Base-by-base conservation (phyloP, 441 rosid genomes). In the Macaranga tanarius region DNA sequence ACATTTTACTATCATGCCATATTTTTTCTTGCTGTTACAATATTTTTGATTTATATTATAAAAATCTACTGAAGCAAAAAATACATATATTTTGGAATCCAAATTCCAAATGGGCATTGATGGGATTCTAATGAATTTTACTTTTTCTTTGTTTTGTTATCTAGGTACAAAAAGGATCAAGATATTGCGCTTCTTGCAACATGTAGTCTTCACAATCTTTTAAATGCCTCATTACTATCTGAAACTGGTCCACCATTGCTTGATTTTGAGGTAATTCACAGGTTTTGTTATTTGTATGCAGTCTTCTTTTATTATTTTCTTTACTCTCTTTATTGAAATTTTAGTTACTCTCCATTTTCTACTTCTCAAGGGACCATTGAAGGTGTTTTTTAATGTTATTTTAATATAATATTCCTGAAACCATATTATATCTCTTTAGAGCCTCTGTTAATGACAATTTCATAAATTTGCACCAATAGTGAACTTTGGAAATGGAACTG, bases 161-260 rank as follows among this genome's bases (percentile, higher is more conserved):
- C 67, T 75, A 95, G 98, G 89, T 92, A 87, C 76, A 92, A 87
- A 83, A 92, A 84, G 82, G 99, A 91, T 79, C 92, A 86, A 72
- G 93, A 90, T 31, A 85, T 82, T 84, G 81, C 94, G 63, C 91
- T 91, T 79, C 80, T 93, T 79, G 97, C 98, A 22, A 95, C 98
- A 34, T 79, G 86, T 76, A 89, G 98, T 80, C 98, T 95, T 73
- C 69, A 91, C 84, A 91, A 86, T 81, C 81, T 95, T 73, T 83
- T 95, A 79, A 83, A 79, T 82, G 94, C 92, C 60, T 89, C 97
- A 11, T 79, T 95, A 70, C 84, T 88, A 76, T 87, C 97, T 74
- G 99, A 92, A 74, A 86, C 90, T 70, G 99, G 99, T 80, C 98
- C 99, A 68, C 99, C 99, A n/a, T 77, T 95, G 89, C 93, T 95